These are phyloP conservation scores for Cryptosporidium tyzzeri DNA, from an alignment of 169 alveolate genomes.

Conservation along the genomic window DNA sequence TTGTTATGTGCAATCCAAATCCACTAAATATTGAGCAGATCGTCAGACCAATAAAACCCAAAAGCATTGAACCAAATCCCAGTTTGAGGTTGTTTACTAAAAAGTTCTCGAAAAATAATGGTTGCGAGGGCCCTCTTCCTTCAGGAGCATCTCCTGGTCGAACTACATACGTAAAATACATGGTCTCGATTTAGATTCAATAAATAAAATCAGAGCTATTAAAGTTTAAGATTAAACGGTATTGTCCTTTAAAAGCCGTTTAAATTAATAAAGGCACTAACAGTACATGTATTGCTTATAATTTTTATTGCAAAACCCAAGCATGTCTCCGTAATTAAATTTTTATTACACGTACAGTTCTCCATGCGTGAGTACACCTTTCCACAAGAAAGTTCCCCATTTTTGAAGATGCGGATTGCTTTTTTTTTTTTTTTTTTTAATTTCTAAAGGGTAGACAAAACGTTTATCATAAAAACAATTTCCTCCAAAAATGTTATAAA, in stretches of 20 bases:
- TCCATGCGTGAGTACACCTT: slow-evolving; percentile 70
- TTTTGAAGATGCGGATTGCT: not conserved
- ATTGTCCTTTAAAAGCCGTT: not conserved
- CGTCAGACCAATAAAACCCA: slow-evolving; percentile 33
- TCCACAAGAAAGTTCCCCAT: slow-evolving; percentile 49
- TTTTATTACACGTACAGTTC: slow-evolving; percentile 67
- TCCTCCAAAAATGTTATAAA: not conserved
- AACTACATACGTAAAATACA: slow-evolving; percentile 93
- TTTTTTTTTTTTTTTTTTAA: not conserved
- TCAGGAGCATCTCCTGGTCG: slow-evolving; percentile 96
- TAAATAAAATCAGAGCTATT: not conserved
- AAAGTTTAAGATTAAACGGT: not conserved
- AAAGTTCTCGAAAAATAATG: slow-evolving; percentile 90
- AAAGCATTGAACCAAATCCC: slow-evolving; percentile 80
- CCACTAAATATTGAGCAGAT: slow-evolving; percentile 48
- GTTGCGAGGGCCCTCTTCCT: slow-evolving; percentile 92
- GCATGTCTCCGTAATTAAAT: slow-evolving; percentile 45
- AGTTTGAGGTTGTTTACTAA: slow-evolving; percentile 88
- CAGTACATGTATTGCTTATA: slow-evolving; percentile 11
- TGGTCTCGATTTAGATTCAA: slow-evolving; percentile 72
- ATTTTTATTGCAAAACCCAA: not conserved
- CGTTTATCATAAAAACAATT: not conserved
- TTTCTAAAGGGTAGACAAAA: not conserved
- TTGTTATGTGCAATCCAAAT: slow-evolving; percentile 36
- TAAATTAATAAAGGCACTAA: not conserved